phyloP scores from a whole-genome alignment of 805 yeast species.

The Wickerhamomyces hampshirensis region DNA sequence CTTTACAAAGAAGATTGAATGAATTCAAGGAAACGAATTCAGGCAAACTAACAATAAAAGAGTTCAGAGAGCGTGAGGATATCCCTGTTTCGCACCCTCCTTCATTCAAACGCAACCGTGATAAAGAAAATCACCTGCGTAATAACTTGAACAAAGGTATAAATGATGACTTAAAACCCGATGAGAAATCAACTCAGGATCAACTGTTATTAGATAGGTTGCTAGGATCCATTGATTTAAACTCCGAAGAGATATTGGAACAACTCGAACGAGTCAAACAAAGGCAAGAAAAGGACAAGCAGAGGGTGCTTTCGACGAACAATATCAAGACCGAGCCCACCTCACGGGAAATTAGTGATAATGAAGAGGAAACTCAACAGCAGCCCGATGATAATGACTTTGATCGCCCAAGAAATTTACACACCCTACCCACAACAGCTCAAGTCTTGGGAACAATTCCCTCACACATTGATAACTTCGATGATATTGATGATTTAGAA shows the following conservation, averaged over 20 bases:
- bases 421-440: constrained; percentile 51
- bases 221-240: constrained; percentile 17
- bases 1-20: constrained; percentile 82
- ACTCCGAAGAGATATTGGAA: constrained; percentile 23
- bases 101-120: constrained; percentile 61
- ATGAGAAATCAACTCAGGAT: constrained; percentile 16
- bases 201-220: constrained; percentile 2
- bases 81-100: constrained; percentile 65
- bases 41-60: constrained; percentile 65
- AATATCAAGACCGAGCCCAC: constrained; percentile 12
- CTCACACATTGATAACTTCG: constrained; percentile 58
- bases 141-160: constrained; percentile 4
- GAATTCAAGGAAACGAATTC: constrained; percentile 81
- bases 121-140: constrained; percentile 30
- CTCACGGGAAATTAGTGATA: constrained; percentile 9
- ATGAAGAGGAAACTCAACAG: constrained; percentile 13
- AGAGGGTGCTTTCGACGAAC: constrained; percentile 14
- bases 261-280: constrained; percentile 25
- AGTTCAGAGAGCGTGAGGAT: constrained; percentile 52
- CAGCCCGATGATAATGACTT: constrained; percentile 27
- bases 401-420: constrained; percentile 52
- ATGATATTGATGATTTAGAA: constrained; percentile 84
- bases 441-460: constrained; percentile 48
- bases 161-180: constrained; percentile 1
- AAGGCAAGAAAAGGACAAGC: constrained; percentile 19